Percentiles rank a stretch among this genome's conserved stretches.
Evolutionary conservation across 441 rosid species (phyloP).

Genomic region (Populus trichocarpa): DNA sequence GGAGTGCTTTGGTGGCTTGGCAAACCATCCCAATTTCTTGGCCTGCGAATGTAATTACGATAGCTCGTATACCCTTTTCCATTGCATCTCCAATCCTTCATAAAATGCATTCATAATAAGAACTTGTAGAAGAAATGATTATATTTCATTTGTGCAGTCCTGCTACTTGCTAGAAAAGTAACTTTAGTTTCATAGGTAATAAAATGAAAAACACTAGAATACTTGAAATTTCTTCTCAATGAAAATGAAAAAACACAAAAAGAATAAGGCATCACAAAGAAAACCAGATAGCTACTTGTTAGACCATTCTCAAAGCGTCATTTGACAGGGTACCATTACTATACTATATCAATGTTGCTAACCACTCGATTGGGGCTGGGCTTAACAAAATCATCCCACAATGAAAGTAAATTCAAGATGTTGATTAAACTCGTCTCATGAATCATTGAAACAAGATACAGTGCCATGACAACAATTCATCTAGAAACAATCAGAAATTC

Average conservation of each 20-base stretch:
- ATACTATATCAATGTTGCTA: background rate
- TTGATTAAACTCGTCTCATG: background rate
- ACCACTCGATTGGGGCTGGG: background rate
- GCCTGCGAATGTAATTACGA: conserved; percentile 81
- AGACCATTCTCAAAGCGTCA: background rate
- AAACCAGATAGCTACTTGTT: background rate
- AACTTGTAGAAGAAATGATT: background rate
- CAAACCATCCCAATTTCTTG: conserved; percentile 70
- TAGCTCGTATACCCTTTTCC: conserved; percentile 83
- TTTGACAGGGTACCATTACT: no score
- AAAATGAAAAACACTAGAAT: background rate
- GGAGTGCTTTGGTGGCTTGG: conserved; percentile 76
- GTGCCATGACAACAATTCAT: background rate
- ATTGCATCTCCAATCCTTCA: conserved; percentile 95
- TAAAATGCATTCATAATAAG: background rate
- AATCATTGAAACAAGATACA: background rate
- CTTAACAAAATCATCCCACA: background rate
- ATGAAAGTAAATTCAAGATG: background rate
- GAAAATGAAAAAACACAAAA: background rate
- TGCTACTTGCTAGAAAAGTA: background rate
- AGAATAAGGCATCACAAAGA: background rate
- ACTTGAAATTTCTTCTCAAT: background rate
- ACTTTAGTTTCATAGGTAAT: background rate
- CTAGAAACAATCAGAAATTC: background rate
- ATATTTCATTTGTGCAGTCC: background rate